phyloP scores from a whole-genome alignment of 2,329 filamentous ascomycete species.

The Coniochaeta sp. region DNA sequence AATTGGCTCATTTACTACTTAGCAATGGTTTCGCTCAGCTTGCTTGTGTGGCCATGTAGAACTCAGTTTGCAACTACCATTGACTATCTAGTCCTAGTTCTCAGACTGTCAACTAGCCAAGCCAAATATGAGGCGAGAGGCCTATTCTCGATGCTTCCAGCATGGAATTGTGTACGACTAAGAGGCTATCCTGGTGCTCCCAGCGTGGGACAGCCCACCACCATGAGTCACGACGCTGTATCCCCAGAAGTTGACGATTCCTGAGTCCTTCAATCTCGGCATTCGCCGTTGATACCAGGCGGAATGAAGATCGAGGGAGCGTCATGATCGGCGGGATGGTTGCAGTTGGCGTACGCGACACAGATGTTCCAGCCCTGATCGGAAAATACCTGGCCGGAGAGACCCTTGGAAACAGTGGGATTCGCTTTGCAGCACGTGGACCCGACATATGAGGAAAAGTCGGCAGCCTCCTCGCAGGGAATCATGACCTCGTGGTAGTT shows the following conservation, averaged over 20 bases:
- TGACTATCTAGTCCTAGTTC: neutral
- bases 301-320: constrained; percentile 1
- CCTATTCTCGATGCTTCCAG: neutral
- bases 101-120: too few species aligned
- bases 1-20: too few species aligned
- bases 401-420: neutral
- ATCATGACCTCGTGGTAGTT: neutral
- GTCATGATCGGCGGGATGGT: neutral
- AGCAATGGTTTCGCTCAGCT: too few species aligned
- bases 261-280: neutral
- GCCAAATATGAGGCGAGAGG: neutral
- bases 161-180: too few species aligned
- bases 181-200: too few species aligned
- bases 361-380: constrained; percentile 3
- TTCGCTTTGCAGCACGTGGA: constrained; percentile 3
- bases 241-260: neutral
- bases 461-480: neutral
- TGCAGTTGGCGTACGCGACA: constrained; percentile 7
- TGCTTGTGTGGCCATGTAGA: too few species aligned
- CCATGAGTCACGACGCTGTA: too few species aligned
- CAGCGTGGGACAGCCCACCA: too few species aligned
- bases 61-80: neutral
- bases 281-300: constrained; percentile 6
- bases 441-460: neutral
- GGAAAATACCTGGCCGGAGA: constrained; percentile 6